Percentiles rank a stretch among this genome's conserved stretches.
These are phyloP conservation scores for Ramalina peruviana DNA, from an alignment of 495 filamentous ascomycete genomes.

Conservation along the genomic window DNA sequence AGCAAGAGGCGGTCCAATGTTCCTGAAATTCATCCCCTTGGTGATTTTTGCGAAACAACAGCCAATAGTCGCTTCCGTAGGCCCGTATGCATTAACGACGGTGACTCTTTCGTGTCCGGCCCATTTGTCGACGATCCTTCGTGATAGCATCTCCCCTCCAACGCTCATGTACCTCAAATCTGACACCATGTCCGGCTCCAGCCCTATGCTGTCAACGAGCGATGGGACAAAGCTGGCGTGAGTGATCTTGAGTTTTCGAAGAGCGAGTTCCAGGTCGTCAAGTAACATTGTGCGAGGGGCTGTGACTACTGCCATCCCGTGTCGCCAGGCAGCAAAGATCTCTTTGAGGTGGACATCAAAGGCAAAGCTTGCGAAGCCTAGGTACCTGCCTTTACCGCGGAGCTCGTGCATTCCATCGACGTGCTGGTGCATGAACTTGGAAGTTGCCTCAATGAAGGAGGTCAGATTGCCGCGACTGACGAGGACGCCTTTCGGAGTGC, in stretches of 20 bases:
- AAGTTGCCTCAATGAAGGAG: constrained; percentile 30
- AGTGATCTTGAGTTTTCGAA: constrained; percentile 58
- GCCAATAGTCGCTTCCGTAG: constrained; percentile 84
- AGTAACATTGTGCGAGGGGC: constrained; percentile 22
- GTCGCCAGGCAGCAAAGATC: constrained; percentile 27
- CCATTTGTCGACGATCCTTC: constrained; percentile 33
- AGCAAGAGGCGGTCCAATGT: constrained; percentile 72
- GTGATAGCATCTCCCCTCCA: constrained; percentile 33
- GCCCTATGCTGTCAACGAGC: constrained; percentile 19
- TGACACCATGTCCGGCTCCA: constrained; percentile 18
- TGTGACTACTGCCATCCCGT: constrained; percentile 24
- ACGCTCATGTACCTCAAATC: constrained; percentile 27
- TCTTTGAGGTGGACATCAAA: constrained; percentile 27
- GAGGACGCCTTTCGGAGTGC: constrained; percentile 31
- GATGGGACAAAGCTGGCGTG: constrained; percentile 41
- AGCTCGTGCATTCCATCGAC: constrained; percentile 17
- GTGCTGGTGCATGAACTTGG: constrained; percentile 16
- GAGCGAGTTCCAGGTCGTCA: constrained; percentile 31
- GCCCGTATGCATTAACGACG: constrained; percentile 49
- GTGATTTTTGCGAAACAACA: constrained; percentile 65
- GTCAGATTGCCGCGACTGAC: constrained; percentile 30
- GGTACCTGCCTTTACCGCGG: constrained; percentile 22
- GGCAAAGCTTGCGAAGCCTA: constrained; percentile 24
- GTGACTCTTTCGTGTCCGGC: constrained; percentile 21
- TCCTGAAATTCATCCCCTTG: constrained; percentile 55